These are phyloP conservation scores for Chlorella sorokiniana DNA, from an alignment of 139 green algal species.

Conservation along the genomic window DNA sequence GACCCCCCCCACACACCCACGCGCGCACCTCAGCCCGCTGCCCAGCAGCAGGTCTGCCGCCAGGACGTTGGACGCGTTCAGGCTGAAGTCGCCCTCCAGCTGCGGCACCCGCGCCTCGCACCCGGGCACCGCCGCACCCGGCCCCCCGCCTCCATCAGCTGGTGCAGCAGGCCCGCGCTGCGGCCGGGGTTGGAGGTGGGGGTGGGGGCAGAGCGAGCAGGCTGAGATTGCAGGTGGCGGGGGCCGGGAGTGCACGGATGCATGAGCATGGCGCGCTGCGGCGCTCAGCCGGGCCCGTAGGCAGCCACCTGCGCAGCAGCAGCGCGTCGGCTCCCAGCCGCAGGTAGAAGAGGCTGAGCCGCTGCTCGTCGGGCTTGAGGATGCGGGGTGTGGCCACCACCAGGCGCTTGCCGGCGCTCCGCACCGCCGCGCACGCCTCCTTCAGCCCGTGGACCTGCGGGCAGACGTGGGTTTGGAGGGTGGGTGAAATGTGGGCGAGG, in stretches of 20 bases:
- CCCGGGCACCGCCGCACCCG: constrained; percentile 32
- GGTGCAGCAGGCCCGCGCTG: constrained; percentile 69
- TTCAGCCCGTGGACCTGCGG: constrained; percentile 70
- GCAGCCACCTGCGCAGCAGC: constrained; percentile 62
- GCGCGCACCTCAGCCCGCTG: constrained; percentile 29
- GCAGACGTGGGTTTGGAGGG: too few species aligned
- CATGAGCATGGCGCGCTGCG: too few species aligned
- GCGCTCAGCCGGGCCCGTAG: not conserved
- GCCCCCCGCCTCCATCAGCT: constrained; percentile 60
- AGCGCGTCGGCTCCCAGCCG: constrained; percentile 73
- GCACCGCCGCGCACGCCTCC: constrained; percentile 63
- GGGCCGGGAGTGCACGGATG: not conserved
- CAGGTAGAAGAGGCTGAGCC: constrained; percentile 79
- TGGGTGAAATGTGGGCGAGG: not conserved
- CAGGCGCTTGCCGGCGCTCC: constrained; percentile 48
- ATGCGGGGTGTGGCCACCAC: constrained; percentile 79
- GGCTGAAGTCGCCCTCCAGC: constrained; percentile 82
- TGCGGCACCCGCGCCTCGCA: constrained; percentile 40
- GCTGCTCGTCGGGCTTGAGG: constrained; percentile 81
- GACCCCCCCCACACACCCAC: not conserved
- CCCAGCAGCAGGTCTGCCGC: constrained; percentile 64
- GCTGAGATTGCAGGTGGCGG: not conserved
- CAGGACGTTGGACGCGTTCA: constrained; percentile 85
- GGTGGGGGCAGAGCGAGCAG: not conserved
- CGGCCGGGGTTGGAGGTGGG: not conserved